phyloP scores from a whole-genome alignment of 768 basidiomycete genomes.

The Kwoniella dejecticola region DNA sequence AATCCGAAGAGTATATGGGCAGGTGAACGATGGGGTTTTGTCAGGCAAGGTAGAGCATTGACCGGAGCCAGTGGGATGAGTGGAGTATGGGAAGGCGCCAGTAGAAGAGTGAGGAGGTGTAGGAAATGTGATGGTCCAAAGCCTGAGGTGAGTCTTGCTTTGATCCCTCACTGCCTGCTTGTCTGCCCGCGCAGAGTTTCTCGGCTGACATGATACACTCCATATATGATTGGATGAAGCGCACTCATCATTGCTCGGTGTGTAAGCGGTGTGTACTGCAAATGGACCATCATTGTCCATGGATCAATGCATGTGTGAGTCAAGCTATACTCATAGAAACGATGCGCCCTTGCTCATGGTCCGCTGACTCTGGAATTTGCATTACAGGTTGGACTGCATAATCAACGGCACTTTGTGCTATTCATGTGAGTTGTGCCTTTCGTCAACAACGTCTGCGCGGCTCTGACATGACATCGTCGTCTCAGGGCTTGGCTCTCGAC shows the following conservation, averaged over 20 bases:
- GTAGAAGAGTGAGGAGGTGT: slow-evolving; percentile 51
- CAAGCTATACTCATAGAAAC: background rate
- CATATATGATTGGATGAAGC: slow-evolving; percentile 62
- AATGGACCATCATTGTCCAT: slow-evolving; percentile 58
- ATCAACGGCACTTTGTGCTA: slow-evolving; percentile 91
- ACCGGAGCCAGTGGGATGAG: background rate
- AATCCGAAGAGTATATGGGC: slow-evolving; percentile 21
- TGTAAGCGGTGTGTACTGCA: slow-evolving; percentile 80
- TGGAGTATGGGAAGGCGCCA: too few relatives aligned
- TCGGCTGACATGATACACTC: too few relatives aligned
- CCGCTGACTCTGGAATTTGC: too few relatives aligned
- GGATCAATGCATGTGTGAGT: slow-evolving; percentile 89
- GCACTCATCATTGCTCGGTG: slow-evolving; percentile 89
- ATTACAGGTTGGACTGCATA: slow-evolving; percentile 72
- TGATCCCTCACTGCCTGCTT: too few relatives aligned
- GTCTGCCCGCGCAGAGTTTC: too few relatives aligned
- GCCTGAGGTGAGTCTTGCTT: slow-evolving; percentile 68
- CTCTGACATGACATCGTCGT: too few relatives aligned
- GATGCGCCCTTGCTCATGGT: too few relatives aligned
- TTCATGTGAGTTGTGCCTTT: slow-evolving; percentile 87
- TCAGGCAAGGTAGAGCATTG: background rate
- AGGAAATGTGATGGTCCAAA: slow-evolving; percentile 68
- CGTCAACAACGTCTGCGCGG: too few relatives aligned
- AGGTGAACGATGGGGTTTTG: slow-evolving; percentile 23
- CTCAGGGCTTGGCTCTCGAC: slow-evolving; percentile 77